Evolutionary conservation across 2,329 filamentous ascomycete species (phyloP).

Genomic region (Cytospora leucostoma): DNA sequence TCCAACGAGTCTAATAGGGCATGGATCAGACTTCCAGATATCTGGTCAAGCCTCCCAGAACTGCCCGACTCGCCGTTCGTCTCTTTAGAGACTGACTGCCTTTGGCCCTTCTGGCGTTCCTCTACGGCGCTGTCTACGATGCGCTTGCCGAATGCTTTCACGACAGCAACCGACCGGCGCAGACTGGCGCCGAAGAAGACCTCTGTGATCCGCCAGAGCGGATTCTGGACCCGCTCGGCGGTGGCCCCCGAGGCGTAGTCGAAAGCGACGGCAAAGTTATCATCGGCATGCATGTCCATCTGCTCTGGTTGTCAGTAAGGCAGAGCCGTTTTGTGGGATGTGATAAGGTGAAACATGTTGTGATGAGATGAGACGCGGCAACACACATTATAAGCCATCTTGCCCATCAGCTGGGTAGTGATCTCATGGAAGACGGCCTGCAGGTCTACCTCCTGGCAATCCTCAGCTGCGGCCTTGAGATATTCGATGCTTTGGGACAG

Average conservation of each 20-base stretch:
- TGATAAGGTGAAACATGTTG: not conserved
- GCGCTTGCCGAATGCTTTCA: conserved; percentile 56
- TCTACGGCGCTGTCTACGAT: conserved; percentile 58
- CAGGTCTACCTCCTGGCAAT: conserved; percentile 49
- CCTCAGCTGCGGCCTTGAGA: conserved; percentile 39
- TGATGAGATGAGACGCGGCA: not conserved
- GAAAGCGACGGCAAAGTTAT: conserved; percentile 62
- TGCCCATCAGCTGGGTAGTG: conserved; percentile 67
- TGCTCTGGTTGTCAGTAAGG: conserved; percentile 29
- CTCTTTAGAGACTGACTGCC: not conserved
- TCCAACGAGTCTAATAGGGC: conserved; percentile 59
- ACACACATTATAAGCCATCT: conserved; percentile 63
- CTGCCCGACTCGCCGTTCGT: conserved; percentile 24
- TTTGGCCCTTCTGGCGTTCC: conserved; percentile 36
- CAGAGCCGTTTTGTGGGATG: not conserved
- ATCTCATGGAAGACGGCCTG: conserved; percentile 64
- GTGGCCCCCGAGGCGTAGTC: conserved; percentile 63
- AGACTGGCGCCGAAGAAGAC: conserved; percentile 51
- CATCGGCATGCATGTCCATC: conserved; percentile 66
- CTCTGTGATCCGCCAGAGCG: conserved; percentile 62
- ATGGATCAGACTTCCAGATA: conserved; percentile 60
- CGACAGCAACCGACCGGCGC: conserved; percentile 48
- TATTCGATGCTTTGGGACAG: conserved; percentile 45
- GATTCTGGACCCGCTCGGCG: conserved; percentile 65
- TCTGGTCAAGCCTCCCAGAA: conserved; percentile 38